Evolutionary conservation across 179 eudicot genomes (phyloP), one percentile per base, ranked within the genome.

Genomic region (Patellifolia procumbens): DNA sequence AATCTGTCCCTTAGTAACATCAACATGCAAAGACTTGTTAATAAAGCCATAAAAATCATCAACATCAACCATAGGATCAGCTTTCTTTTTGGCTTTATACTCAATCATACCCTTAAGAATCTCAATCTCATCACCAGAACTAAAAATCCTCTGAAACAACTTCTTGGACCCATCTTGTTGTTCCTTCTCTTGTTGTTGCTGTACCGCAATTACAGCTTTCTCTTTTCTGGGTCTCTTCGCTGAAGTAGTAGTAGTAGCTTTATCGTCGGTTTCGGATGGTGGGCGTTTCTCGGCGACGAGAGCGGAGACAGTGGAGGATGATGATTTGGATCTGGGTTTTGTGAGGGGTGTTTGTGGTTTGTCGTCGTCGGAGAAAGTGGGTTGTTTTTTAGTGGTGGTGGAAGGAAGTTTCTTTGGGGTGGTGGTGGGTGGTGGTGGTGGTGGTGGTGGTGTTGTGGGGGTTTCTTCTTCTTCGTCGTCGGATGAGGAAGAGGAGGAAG

Each of bases 101-200:
- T 86, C 86, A 10, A 84, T 79, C 79, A 84, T 84, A 4, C 91
- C 89, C 37, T 84, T 52, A 69, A 86, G 31, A 1, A 88, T 48
- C 39, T 19, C 81, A 26, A 84, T 73, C 73, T 86, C 89, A 7
- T 84, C 87, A 0, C 84, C 81, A 2, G 82, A 87, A 43, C 86
- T 84, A 80, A 83, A 88, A 34, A 87, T 22, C 78, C 87, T 85
- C 81, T 79, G 83, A 49, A 70, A 70, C 17, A 32, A 7, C 73
- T 51, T 70, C 73, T 70, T 70, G 28, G 55, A 26, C 15, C 73
- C 73, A 16, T 70, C 73, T 24, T 45, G 35, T 15, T 28, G 72
- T 0, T n/a, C n/a, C n/a, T n/a, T n/a, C n/a, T n/a, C n/a, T n/a
- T n/a, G n/a, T n/a, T n/a, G n/a, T n/a, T n/a, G n/a, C n/a, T n/a